These are phyloP conservation scores for Helotiales sp. DNA, from an alignment of 2,329 filamentous ascomycete genomes.

Conservation along the genomic window DNA sequence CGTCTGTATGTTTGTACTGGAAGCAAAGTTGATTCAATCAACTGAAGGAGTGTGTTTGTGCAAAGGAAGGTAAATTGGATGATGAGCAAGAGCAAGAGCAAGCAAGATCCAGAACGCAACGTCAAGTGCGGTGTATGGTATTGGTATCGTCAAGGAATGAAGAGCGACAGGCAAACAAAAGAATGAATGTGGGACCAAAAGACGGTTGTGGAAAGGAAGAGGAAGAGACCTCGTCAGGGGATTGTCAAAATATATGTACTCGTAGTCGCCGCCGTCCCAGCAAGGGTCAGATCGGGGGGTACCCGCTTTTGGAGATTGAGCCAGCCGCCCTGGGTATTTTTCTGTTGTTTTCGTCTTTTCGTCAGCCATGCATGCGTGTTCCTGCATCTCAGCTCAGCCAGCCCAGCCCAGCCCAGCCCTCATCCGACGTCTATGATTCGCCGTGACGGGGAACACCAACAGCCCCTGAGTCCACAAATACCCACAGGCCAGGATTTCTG, in stretches of 20 bases:
- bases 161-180: conserved; percentile 9
- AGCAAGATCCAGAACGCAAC: conserved; percentile 22
- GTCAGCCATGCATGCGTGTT: not conserved
- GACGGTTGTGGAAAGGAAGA: conserved; percentile 12
- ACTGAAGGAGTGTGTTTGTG: conserved; percentile 17
- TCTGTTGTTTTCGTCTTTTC: not conserved
- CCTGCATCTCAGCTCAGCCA: conserved; percentile 4
- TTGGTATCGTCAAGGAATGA: conserved; percentile 7
- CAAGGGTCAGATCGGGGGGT: not conserved
- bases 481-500: not conserved
- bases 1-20: not conserved
- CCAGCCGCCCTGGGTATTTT: not conserved
- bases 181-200: conserved; percentile 10
- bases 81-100: conserved; percentile 16
- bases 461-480: not conserved
- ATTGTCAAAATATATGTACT: conserved; percentile 2
- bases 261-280: not conserved
- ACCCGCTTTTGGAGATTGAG: conserved; percentile 1
- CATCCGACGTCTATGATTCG: not conserved
- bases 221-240: conserved; percentile 9
- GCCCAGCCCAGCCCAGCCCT: not conserved
- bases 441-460: not conserved
- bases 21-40: conserved; percentile 27
- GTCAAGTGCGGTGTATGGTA: conserved; percentile 28
- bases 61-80: conserved; percentile 4